These are phyloP conservation scores for Oxyria digyna DNA, from an alignment of 148 eudicot species.

Conservation along the genomic window DNA sequence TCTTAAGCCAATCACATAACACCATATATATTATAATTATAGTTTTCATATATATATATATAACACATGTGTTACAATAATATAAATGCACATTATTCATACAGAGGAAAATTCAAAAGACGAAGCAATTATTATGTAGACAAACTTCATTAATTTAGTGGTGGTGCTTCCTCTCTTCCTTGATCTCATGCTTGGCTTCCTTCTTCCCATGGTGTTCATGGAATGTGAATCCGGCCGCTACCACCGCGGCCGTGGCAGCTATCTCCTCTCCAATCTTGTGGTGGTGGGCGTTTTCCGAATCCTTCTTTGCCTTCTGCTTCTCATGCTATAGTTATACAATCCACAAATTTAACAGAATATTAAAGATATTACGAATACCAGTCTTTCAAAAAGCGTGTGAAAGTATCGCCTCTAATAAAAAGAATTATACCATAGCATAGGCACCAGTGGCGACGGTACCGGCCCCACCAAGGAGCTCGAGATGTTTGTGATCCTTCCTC, in stretches of 20 bases:
- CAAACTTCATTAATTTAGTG: conserved; percentile 1
- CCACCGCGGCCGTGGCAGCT: conserved; percentile 20
- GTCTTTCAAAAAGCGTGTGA: too few relatives aligned
- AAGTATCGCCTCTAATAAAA: neutral
- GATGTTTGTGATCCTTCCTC: conserved; percentile 14
- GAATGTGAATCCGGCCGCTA: conserved; percentile 25
- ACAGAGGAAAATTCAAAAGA: too few relatives aligned
- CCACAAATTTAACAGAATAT: neutral
- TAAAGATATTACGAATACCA: too few relatives aligned
- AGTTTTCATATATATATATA: too few relatives aligned
- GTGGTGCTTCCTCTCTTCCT: conserved; percentile 10
- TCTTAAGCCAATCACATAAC: too few relatives aligned
- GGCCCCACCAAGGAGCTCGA: conserved; percentile 12
- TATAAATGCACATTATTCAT: too few relatives aligned
- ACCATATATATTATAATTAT: too few relatives aligned
- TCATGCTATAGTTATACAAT: conserved; percentile 21
- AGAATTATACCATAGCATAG: conserved; percentile 8
- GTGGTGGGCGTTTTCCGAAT: conserved; percentile 19
- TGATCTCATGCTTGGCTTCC: conserved; percentile 23
- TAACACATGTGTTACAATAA: too few relatives aligned
- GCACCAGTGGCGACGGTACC: conserved; percentile 10
- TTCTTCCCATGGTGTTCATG: conserved; percentile 28
- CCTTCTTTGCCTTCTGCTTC: conserved; percentile 26
- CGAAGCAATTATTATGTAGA: neutral
- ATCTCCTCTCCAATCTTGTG: conserved; percentile 24